phyloP scores from a whole-genome alignment of 768 basidiomycete species.

The Mrakia frigida region DNA sequence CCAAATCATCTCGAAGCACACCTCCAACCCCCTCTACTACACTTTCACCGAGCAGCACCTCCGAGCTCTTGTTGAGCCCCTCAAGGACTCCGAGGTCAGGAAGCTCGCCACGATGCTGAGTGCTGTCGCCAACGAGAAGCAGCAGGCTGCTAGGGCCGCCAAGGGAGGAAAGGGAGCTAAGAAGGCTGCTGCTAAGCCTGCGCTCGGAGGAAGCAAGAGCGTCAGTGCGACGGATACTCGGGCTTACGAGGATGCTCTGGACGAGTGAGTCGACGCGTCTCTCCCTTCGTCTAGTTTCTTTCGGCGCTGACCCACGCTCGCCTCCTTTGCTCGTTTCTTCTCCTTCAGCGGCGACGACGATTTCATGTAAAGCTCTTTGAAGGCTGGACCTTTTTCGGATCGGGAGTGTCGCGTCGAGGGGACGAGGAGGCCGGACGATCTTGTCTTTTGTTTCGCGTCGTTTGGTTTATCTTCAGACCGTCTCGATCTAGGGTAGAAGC shows the following conservation, averaged over 20 bases:
- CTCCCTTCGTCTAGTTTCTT: neutral
- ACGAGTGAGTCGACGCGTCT: conserved; percentile 51
- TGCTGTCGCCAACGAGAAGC: conserved; percentile 89
- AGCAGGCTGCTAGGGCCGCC: conserved; percentile 80
- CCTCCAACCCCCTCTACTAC: conserved; percentile 73
- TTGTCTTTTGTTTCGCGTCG: neutral
- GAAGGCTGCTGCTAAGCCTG: conserved; percentile 65
- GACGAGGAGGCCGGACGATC: neutral
- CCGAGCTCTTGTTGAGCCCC: conserved; percentile 64
- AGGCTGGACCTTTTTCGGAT: neutral
- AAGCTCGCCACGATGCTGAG: conserved; percentile 80
- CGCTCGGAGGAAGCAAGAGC: conserved; percentile 67
- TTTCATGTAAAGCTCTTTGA: conserved; percentile 70
- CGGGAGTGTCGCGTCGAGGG: neutral
- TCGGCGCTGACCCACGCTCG: neutral
- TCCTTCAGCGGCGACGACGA: conserved; percentile 56
- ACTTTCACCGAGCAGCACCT: conserved; percentile 79
- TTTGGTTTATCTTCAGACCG: neutral
- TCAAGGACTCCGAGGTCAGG: conserved; percentile 85
- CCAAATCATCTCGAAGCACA: conserved; percentile 68
- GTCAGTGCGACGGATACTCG: conserved; percentile 64
- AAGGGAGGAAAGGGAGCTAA: conserved; percentile 84
- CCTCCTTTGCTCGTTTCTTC: neutral
- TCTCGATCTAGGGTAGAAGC: too few relatives aligned
- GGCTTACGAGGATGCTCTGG: conserved; percentile 79